Evolutionary conservation across 164 flowering plant species (phyloP), one percentile per base, ranked within the genome.

Genomic region (Euptelea pleiosperma): DNA sequence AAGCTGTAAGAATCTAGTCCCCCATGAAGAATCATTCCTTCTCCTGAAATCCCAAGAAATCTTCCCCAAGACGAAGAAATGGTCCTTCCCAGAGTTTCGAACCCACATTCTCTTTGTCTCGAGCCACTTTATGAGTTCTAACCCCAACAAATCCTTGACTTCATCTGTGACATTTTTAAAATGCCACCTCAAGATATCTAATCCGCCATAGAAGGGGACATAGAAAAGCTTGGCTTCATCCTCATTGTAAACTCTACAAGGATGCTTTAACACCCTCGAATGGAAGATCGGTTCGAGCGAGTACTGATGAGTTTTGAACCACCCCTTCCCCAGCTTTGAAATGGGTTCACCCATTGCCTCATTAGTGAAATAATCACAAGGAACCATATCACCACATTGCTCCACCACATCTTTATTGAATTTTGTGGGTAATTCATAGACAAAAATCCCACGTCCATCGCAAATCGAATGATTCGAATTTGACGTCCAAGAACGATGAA

Each of bases 21-120:
- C 95, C 95, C 92, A 90, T 1, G 69, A 7, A 16, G 57, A 40
- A 0, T 40, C 21, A 0, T 10, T 15, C 0, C 18, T 45, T 52
- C 97, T 73, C 31, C 97, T 62, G 63, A 90, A 87, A 62, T 90
- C 92, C 89, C 89, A 90, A 1, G 97, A 77, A 31, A 90, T 79
- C 53, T 84, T 85, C 1, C 97, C 95, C 63, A 85, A 53, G n/a
- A 84, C 92, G 47, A 90, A 75, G 0, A 82, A 83, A 57, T 90
- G 95, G 57, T 87, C 92, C 46, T 72, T 79, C 1, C 95, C 97
- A 0, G 67, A 60, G 22, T 78, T 78, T 40, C 61, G 46, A 25
- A 3, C 55, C 95, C 91, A 87, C 3, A 79, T n/a, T 4, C 29
- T n/a, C 61, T 68, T 77, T 8, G 50, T 21, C 42, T 70, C 64